A percentile compares a stretch with the other conserved stretches of the same genome.
Conservation (phyloP, 371 early-diverging fungal genomes). For the Mortierella sp. region DNA sequence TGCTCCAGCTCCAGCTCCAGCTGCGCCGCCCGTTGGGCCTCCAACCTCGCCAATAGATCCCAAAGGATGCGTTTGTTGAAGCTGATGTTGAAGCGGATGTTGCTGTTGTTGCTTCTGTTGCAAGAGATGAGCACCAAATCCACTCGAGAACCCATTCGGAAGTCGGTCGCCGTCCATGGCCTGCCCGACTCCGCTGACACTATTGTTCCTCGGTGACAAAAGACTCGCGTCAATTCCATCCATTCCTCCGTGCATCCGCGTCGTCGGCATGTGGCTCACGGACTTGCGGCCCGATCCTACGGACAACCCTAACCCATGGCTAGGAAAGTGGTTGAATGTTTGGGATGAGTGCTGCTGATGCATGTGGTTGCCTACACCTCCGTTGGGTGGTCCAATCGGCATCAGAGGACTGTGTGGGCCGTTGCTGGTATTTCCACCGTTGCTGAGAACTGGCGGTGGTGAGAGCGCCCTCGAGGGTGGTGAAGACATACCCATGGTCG, state of each 20-base stretch:
- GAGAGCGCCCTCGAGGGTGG: constrained; percentile 39
- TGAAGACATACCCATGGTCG: constrained; percentile 25
- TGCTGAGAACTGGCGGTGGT: constrained; percentile 32
- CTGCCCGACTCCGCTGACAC: constrained; percentile 26
- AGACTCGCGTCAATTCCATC: constrained; percentile 16
- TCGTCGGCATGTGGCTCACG: constrained; percentile 39
- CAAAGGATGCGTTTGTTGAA: constrained; percentile 16
- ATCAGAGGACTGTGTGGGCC: constrained; percentile 35
- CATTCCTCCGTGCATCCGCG: constrained; percentile 17
- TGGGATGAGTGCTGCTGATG: constrained; percentile 25
- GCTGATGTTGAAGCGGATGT: background rate
- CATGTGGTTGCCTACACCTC: constrained; percentile 6
- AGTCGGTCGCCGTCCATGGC: constrained; percentile 38
- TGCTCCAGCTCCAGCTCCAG: background rate
- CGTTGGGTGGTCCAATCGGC: constrained; percentile 35
- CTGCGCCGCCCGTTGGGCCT: constrained; percentile 4
- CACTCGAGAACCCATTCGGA: constrained; percentile 28
- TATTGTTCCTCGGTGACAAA: constrained; percentile 5
- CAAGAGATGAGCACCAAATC: constrained; percentile 23
- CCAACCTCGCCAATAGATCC: constrained; percentile 37
- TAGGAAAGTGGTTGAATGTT: constrained; percentile 23
- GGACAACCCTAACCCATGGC: constrained; percentile 26
- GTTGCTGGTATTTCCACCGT: constrained; percentile 17
- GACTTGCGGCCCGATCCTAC: constrained; percentile 55
- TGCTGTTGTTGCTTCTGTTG: constrained; percentile 38